phyloP scores from a whole-genome alignment of 805 yeast genomes.

The Candida ovalis region DNA sequence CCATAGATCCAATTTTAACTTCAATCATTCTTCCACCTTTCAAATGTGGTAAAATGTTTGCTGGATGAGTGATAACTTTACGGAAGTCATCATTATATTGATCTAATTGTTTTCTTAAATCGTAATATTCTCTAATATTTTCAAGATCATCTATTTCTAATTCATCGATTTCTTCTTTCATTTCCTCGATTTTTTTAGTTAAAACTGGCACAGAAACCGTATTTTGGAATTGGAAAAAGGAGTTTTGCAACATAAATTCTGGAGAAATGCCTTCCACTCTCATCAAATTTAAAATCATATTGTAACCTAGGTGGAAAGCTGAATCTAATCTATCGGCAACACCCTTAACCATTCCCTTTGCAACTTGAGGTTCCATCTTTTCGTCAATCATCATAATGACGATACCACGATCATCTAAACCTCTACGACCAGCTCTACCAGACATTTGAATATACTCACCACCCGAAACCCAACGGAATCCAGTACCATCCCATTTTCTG shows the following conservation, averaged over 20 bases:
- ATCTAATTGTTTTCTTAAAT: slow-evolving; percentile 66
- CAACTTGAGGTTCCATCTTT: slow-evolving; percentile 99
- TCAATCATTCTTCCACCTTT: slow-evolving; percentile 85
- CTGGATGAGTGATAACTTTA: slow-evolving; percentile 86
- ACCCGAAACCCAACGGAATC: slow-evolving; percentile 98
- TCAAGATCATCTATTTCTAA: slow-evolving; percentile 70
- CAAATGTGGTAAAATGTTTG: slow-evolving; percentile 74
- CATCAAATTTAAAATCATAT: slow-evolving; percentile 93
- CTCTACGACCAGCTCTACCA: slow-evolving; percentile 46
- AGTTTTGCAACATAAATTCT: slow-evolving; percentile 91
- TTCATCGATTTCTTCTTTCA: slow-evolving; percentile 44
- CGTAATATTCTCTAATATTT: slow-evolving; percentile 76
- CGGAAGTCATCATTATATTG: slow-evolving; percentile 72
- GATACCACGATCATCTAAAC: slow-evolving; percentile 98
- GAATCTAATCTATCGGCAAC: slow-evolving; percentile 97
- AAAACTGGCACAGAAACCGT: slow-evolving; percentile 84
- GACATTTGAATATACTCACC: slow-evolving; percentile 99
- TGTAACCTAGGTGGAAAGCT: slow-evolving; percentile 95
- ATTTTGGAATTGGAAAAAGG: slow-evolving; percentile 94
- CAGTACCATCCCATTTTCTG: slow-evolving; percentile 97
- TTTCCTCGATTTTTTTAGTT: slow-evolving; percentile 59
- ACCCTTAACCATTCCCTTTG: slow-evolving; percentile 99
- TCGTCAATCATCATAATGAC: slow-evolving; percentile 99
- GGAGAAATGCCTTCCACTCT: slow-evolving; percentile 98
- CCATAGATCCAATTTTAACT: slow-evolving; percentile 54